A percentile compares a stretch with the other conserved stretches of the same genome.
These are phyloP conservation scores for Pholiota molesta DNA, from an alignment of 768 basidiomycete species.

Conservation along the genomic window DNA sequence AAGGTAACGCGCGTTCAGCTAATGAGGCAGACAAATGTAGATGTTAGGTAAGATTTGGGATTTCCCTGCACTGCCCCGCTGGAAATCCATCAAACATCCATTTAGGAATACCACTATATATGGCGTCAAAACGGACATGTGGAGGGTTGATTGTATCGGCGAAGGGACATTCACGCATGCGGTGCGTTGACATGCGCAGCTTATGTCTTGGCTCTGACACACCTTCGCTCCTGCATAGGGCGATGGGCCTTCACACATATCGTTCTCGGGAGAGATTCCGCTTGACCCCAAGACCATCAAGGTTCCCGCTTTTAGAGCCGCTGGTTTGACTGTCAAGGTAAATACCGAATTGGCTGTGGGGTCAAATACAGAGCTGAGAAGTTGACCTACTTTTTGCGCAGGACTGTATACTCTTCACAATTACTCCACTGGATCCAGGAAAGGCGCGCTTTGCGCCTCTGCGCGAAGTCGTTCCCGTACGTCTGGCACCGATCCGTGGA, in stretches of 20 bases:
- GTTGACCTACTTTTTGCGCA: slow-evolving; percentile 24
- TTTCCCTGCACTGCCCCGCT: background rate
- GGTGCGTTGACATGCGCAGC: slow-evolving; percentile 37
- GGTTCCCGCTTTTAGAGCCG: slow-evolving; percentile 66
- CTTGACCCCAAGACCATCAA: slow-evolving; percentile 47
- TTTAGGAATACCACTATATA: slow-evolving; percentile 47
- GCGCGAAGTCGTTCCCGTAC: slow-evolving; percentile 64
- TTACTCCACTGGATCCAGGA: slow-evolving; percentile 57
- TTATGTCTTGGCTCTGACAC: background rate
- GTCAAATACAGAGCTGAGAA: background rate
- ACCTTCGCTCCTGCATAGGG: slow-evolving; percentile 39
- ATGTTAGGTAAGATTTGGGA: slow-evolving; percentile 49
- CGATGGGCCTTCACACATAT: slow-evolving; percentile 63
- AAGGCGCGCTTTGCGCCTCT: slow-evolving; percentile 62
- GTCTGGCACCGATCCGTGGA: slow-evolving; percentile 65
- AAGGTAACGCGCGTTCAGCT: slow-evolving; percentile 58
- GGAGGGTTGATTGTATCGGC: slow-evolving; percentile 66
- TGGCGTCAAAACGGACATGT: slow-evolving; percentile 71
- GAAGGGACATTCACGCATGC: slow-evolving; percentile 61
- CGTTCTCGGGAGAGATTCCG: slow-evolving; percentile 63
- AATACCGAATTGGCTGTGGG: background rate
- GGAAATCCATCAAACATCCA: background rate
- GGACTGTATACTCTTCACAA: slow-evolving; percentile 69
- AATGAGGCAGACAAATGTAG: slow-evolving; percentile 69
- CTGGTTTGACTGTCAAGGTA: slow-evolving; percentile 68